Evolutionary conservation across 352 stramenopile species (phyloP).

Genomic region (Phytopythium helicoides): DNA sequence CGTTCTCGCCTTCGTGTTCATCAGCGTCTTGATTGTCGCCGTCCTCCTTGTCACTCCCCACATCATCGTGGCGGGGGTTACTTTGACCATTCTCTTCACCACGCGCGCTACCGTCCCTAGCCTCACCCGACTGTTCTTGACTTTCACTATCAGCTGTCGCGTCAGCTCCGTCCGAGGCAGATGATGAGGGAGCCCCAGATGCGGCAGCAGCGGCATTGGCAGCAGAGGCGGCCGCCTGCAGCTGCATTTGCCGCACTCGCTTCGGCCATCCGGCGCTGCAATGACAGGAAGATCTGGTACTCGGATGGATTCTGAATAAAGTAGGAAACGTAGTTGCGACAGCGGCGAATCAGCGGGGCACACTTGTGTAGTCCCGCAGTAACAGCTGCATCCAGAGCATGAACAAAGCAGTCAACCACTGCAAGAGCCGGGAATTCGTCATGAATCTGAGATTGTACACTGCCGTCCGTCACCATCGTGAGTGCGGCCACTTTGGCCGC

Average conservation of each 20-base stretch:
- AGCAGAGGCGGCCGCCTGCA: constrained; percentile 18
- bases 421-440: constrained; percentile 62
- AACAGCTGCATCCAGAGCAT: constrained; percentile 55
- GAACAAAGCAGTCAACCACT: constrained; percentile 70
- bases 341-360: constrained; percentile 52
- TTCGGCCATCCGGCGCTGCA: constrained; percentile 64
- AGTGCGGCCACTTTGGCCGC: constrained; percentile 65
- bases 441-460: constrained; percentile 33
- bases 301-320: constrained; percentile 84
- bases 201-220: constrained; percentile 16
- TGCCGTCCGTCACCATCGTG: constrained; percentile 52
- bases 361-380: constrained; percentile 58
- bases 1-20: constrained; percentile 1
- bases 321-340: constrained; percentile 78
- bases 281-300: constrained; percentile 77
- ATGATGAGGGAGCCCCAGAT: constrained; percentile 17
- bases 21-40: constrained; percentile 3
- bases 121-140: background rate
- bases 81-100: too few species aligned
- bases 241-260: constrained; percentile 10
- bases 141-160: background rate
- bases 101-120: background rate
- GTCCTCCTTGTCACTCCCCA: constrained; percentile 3
- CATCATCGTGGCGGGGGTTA: constrained; percentile 13
- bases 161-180: constrained; percentile 12